Evolutionary conservation across 1,139 yeast species (phyloP).

Genomic region (Protomyces arabidopsidicola): DNA sequence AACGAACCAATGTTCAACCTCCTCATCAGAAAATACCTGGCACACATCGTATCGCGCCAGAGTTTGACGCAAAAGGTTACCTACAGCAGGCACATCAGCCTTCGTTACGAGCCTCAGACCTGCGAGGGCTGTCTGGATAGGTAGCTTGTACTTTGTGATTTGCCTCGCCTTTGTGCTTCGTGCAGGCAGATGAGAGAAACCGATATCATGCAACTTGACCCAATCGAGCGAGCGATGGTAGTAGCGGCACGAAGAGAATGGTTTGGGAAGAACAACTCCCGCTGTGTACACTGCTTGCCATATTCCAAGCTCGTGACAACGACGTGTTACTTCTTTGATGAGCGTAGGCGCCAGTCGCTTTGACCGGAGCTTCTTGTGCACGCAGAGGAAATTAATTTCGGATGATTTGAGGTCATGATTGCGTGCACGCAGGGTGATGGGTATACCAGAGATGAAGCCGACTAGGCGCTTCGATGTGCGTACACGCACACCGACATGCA

Average conservation of each 20-base stretch:
- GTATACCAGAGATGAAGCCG: conserved; percentile 90
- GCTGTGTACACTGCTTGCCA: conserved; percentile 98
- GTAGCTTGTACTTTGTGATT: conserved; percentile 73
- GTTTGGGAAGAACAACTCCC: conserved; percentile 86
- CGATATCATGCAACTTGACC: conserved; percentile 83
- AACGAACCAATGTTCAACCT: conserved; percentile 76
- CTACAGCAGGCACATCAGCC: conserved; percentile 63
- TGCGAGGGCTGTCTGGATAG: conserved; percentile 50
- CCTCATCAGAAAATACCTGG: conserved; percentile 65
- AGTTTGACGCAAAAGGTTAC: conserved; percentile 54
- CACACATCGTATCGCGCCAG: conserved; percentile 66
- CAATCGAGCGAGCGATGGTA: conserved; percentile 93
- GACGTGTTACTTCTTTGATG: conserved; percentile 88
- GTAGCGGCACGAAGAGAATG: conserved; percentile 84
- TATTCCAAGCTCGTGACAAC: conserved; percentile 74
- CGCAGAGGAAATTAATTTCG: conserved; percentile 88
- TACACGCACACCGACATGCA: conserved; percentile 94
- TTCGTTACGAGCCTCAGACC: conserved; percentile 63
- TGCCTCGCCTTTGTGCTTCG: conserved; percentile 71
- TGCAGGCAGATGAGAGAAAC: conserved; percentile 72
- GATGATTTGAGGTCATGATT: conserved; percentile 58
- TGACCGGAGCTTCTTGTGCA: conserved; percentile 88
- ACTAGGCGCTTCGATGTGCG: conserved; percentile 69
- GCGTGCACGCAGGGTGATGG: conserved; percentile 64
- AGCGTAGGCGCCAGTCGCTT: conserved; percentile 91